A percentile compares a stretch with the other conserved stretches of the same genome.
These are phyloP conservation scores for Avicennia marina DNA, from an alignment of 257 asterid species.

Conservation along the genomic window DNA sequence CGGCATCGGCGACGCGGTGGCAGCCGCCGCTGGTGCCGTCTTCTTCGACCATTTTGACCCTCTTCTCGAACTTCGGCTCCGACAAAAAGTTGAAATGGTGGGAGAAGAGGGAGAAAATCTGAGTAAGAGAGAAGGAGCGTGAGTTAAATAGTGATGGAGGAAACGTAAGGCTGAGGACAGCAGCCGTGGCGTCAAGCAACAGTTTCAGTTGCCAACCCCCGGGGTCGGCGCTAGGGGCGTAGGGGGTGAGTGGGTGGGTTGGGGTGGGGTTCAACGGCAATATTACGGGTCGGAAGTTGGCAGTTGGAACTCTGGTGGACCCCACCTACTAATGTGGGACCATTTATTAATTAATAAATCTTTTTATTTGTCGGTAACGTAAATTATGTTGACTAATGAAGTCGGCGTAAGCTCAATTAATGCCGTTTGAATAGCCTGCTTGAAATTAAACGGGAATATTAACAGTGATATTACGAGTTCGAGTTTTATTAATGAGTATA, in stretches of 20 bases:
- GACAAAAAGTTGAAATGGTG: no score
- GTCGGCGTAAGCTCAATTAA: no score
- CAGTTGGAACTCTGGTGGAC: slow-evolving; percentile 9
- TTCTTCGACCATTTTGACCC: slow-evolving; percentile 19
- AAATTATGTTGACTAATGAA: background rate
- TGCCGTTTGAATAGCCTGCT: background rate
- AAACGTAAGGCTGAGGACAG: slow-evolving; percentile 35
- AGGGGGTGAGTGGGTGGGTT: background rate
- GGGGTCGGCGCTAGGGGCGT: background rate
- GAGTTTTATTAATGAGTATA: no score
- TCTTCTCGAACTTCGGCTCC: background rate
- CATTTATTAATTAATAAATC: background rate
- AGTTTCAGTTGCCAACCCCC: slow-evolving; percentile 6
- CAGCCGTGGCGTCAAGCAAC: slow-evolving; percentile 57
- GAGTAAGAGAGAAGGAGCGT: background rate
- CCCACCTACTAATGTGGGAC: background rate
- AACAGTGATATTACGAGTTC: no score
- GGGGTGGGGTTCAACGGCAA: background rate
- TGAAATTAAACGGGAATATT: no score
- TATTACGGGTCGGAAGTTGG: no score
- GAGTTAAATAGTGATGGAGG: background rate
- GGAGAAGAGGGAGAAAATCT: background rate
- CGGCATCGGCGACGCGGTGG: slow-evolving; percentile 18
- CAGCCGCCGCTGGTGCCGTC: background rate
- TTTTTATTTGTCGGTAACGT: background rate